Evolutionary conservation across 2,329 filamentous ascomycete species (phyloP), one percentile per base, ranked within the genome.

Genomic region (Fusarium incarnatum): DNA sequence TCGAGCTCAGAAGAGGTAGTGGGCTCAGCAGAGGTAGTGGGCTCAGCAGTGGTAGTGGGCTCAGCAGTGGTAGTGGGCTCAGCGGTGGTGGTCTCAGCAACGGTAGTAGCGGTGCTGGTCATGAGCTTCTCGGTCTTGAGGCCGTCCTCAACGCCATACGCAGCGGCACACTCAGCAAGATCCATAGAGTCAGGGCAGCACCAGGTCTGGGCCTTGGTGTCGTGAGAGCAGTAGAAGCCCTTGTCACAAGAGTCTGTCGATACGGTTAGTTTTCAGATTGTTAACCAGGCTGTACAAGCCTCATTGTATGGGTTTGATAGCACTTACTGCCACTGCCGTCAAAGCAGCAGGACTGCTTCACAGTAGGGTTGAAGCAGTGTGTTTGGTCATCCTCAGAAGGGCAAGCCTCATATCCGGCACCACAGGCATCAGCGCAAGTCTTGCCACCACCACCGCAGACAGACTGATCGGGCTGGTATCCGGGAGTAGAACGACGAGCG

Each of bases 221-320:
- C 84, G 70, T 84, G 81, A n/a, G 87, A 84, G 81, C 89, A 91
- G 82, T 87, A 91, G 82, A 86, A 91, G 52, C 87, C 87, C 18
- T 79, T 77, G 32, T 88, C 84, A 77, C 89, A 91, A 32, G 88
- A 87, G 78, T 88, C 88, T 89, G 55, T 28, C 8, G 28, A 30
- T 3, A 16, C 25, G 8, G 64, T 75, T 52, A 75, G 73, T 34
- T 25, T 59, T 47, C n/a, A 15, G 40, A 9, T 28, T 28, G 22
- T 30, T n/a, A 12, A n/a, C 13, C 28, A 30, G 34, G 16, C 32
- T 6, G 15, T 45, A 8, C 11, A 28, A 23, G 9, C n/a, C 32
- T 58, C 6, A n/a, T 20, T 44, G 32, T 27, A 28, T 11, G 30
- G 32, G 46, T 41, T 37, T 50, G 18, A 18, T n/a, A 49, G 16